phyloP scores from a whole-genome alignment of 2,329 filamentous ascomycete species.

The Sporothrix protearum region DNA sequence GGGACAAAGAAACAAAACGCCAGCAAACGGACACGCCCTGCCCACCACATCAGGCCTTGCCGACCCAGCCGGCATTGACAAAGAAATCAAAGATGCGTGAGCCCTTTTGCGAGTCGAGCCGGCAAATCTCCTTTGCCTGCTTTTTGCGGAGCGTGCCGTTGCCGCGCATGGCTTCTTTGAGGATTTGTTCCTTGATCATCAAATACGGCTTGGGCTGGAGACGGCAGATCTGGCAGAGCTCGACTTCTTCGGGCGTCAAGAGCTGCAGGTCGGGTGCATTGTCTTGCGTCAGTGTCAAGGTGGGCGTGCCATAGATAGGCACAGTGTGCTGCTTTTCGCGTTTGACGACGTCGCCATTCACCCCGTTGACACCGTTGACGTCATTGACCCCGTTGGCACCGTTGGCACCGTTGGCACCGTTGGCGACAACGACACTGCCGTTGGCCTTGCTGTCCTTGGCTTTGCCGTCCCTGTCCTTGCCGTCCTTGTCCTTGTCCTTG shows the following conservation, averaged over 20 bases:
- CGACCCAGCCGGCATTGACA: conserved; percentile 87
- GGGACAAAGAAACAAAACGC: neutral
- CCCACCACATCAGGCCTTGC: conserved; percentile 58
- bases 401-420: conserved; percentile 36
- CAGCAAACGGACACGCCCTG: too few species aligned
- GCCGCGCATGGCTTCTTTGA: conserved; percentile 84
- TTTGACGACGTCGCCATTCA: conserved; percentile 35
- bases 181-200: conserved; percentile 87
- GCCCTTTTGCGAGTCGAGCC: conserved; percentile 80
- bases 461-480: neutral
- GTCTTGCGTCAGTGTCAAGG: conserved; percentile 68
- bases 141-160: conserved; percentile 92
- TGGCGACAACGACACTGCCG: conserved; percentile 33
- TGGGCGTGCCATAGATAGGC: conserved; percentile 58
- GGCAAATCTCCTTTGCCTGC: conserved; percentile 79
- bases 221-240: conserved; percentile 78
- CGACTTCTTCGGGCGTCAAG: conserved; percentile 75
- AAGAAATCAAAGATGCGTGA: conserved; percentile 91
- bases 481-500: neutral
- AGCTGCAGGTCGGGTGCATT: conserved; percentile 80
- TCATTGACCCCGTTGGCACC: conserved; percentile 33
- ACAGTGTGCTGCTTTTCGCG: conserved; percentile 53
- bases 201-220: conserved; percentile 93
- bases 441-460: conserved; percentile 31
- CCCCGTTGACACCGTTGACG: conserved; percentile 39